Evolutionary conservation across 2,329 filamentous ascomycete species (phyloP).

Genomic region (Blastomyces emzantsi): DNA sequence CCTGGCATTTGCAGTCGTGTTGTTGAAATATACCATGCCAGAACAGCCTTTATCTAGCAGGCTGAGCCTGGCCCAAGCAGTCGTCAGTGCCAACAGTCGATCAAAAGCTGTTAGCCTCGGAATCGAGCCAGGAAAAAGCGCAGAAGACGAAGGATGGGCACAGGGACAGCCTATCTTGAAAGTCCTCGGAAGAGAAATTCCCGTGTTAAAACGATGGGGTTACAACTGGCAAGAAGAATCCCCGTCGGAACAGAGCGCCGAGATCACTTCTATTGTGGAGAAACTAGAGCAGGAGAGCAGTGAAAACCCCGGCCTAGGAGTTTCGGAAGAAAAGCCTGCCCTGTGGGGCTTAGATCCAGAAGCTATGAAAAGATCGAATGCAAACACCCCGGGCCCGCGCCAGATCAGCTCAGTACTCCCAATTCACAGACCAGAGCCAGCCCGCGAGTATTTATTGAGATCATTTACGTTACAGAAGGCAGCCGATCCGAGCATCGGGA

Average conservation of each 20-base stretch:
- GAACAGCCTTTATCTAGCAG: constrained; percentile 77
- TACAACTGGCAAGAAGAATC: constrained; percentile 52
- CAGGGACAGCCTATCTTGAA: constrained; percentile 64
- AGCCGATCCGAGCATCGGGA: constrained; percentile 12
- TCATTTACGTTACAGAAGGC: constrained; percentile 29
- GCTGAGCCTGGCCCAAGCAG: constrained; percentile 71
- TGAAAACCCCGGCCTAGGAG: constrained; percentile 4
- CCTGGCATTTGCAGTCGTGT: constrained; percentile 65
- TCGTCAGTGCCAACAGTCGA: constrained; percentile 71
- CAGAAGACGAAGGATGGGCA: constrained; percentile 63
- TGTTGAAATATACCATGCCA: constrained; percentile 73
- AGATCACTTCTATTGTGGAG: background rate
- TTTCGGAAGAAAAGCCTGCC: constrained; percentile 33
- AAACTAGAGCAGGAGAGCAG: constrained; percentile 7
- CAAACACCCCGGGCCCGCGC: constrained; percentile 17
- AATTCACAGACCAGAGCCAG: constrained; percentile 64
- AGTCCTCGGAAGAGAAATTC: constrained; percentile 64
- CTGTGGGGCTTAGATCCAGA: constrained; percentile 53
- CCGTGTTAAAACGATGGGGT: constrained; percentile 67
- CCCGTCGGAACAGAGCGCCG: constrained; percentile 17
- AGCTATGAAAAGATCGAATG: constrained; percentile 42
- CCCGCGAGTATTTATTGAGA: constrained; percentile 49
- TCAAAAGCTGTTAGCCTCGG: constrained; percentile 68
- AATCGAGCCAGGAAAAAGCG: constrained; percentile 54
- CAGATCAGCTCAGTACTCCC: constrained; percentile 48